These are phyloP conservation scores for Wilcoxina mikolae DNA, from an alignment of 495 filamentous ascomycete genomes.

Conservation along the genomic window DNA sequence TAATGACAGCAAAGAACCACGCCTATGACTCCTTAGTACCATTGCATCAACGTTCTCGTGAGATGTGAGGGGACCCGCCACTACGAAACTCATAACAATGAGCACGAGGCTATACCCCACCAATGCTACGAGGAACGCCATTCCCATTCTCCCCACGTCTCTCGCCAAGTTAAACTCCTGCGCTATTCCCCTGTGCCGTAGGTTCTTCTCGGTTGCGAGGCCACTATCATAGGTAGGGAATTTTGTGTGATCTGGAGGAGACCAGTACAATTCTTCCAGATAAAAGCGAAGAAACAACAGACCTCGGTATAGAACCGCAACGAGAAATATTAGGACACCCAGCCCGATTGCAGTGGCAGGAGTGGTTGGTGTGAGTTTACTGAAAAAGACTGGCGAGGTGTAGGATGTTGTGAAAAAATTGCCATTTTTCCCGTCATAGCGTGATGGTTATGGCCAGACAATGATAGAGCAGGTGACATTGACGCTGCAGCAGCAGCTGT, in stretches of 20 bases:
- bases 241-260: not conserved
- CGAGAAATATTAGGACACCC: not conserved
- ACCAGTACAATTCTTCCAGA: not conserved
- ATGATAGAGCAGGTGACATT: too few species aligned
- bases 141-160: constrained; percentile 8
- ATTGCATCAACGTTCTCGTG: not conserved
- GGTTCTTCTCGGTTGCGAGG: not conserved
- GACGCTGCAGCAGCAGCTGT: too few species aligned
- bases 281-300: not conserved
- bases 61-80: constrained; percentile 11
- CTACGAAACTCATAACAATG: constrained; percentile 21
- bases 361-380: not conserved
- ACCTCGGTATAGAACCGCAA: not conserved
- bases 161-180: constrained; percentile 12
- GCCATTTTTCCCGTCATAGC: too few species aligned
- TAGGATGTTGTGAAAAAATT: not conserved
- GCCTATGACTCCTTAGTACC: constrained; percentile 1
- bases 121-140: constrained; percentile 8
- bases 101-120: constrained; percentile 19
- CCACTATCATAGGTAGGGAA: not conserved
- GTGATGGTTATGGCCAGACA: too few species aligned
- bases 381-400: not conserved
- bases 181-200: not conserved
- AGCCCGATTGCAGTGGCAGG: not conserved
- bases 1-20: constrained; percentile 19